Evolutionary conservation across 306 rosid genomes (phyloP).

Genomic region (Adenanthera pavonina): DNA sequence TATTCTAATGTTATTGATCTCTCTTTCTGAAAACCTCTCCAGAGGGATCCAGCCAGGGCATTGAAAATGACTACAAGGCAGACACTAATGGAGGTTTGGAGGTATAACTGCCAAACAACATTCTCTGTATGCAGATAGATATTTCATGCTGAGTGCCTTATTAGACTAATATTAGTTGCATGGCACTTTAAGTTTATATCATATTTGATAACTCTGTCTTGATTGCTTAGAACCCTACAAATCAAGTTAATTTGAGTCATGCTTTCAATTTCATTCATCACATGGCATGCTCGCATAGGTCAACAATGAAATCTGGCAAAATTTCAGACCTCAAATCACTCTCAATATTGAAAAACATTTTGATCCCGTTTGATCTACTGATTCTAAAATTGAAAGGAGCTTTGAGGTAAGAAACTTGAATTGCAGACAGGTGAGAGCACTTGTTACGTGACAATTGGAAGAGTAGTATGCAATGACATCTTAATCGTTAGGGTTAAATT

Average conservation of each 20-base stretch:
- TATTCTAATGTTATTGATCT: conserved; percentile 3
- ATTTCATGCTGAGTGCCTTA: conserved; percentile 10
- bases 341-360: too few species aligned
- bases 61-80: conserved; percentile 56
- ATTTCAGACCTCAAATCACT: neutral
- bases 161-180: neutral
- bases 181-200: neutral
- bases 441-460: too few species aligned
- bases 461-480: too few species aligned
- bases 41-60: conserved; percentile 52
- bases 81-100: conserved; percentile 54
- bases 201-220: neutral
- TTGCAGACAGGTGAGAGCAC: too few species aligned
- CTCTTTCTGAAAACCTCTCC: conserved; percentile 15
- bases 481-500: too few species aligned
- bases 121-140: neutral
- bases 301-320: neutral
- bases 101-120: conserved; percentile 40
- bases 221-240: neutral
- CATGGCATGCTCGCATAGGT: neutral
- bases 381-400: too few species aligned
- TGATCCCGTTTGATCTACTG: too few species aligned
- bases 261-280: neutral
- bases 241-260: neutral
- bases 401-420: too few species aligned